Evolutionary conservation across 176 grass and related monocot species (phyloP), one percentile per base, ranked within the genome.

Genomic region (Carex parvula): DNA sequence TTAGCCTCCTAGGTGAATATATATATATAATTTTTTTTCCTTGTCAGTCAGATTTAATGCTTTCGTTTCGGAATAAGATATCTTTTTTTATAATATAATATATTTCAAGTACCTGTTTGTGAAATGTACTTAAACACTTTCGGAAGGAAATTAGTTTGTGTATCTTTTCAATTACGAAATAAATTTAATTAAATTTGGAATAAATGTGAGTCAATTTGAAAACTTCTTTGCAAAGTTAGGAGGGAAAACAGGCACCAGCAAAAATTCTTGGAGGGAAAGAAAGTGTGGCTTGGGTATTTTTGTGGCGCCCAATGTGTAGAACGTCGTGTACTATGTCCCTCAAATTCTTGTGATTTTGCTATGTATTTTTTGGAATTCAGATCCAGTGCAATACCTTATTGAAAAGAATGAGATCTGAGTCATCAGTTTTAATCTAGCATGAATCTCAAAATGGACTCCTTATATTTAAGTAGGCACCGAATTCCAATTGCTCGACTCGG

Each of bases 191-290:
- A 12, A 33, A 17, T 50, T 50, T 50, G n/a, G 59, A 22, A 70
- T 35, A 54, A 75, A 75, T 29, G 6, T 26, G 18, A 1, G 8
- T 78, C 2, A 46, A 22, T 44, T 44, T 48, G 68, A 71, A 15
- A 57, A 35, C 22, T 57, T n/a, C 0, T 6, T 24, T 33, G 12
- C 48, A 56, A 33, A 32, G 44, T 26, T 7, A 15, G 42, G 1
- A 22, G 9, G 48, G 30, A 80, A 80, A 81, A 65, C 44, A 2
- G 13, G 24, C 41, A 10, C 46, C 59, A 50, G 8, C 33, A 6
- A 10, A 65, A 64, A 81, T 44, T 50, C 62, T 83, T 83, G 80
- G 80, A 83, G 13, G 60, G 21, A 68, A 83, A 67, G 61, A 83
- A 68, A 82, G 16, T 22, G 17, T 10, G 3, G n/a, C n/a, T 8